Conservation (phyloP, 2,329 filamentous ascomycete genomes). For the Calonectria crousiana region DNA sequence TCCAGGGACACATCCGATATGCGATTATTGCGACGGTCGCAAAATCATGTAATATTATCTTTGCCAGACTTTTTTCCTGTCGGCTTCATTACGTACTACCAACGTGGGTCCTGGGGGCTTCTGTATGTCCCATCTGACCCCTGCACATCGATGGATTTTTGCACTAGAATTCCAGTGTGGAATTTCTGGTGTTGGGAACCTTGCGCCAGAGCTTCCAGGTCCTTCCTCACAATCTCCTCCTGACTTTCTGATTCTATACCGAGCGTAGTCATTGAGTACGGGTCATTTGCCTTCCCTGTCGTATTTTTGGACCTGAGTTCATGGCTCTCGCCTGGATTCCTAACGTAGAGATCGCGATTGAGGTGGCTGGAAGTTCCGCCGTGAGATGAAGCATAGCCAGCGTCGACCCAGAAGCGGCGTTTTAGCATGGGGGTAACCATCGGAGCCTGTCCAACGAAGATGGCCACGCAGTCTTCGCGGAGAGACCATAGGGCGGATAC, state of each 20-base stretch:
- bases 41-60: neutral
- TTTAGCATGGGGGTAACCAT: neutral
- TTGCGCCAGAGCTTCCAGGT: neutral
- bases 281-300: neutral
- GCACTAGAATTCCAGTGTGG: slow-evolving; percentile 2
- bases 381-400: neutral
- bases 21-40: neutral
- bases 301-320: neutral
- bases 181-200: neutral
- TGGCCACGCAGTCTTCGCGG: neutral
- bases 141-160: neutral
- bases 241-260: neutral
- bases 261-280: neutral
- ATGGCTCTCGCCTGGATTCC: neutral
- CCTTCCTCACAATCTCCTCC: neutral
- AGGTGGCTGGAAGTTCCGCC: neutral
- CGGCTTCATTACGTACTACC: neutral
- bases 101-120: neutral
- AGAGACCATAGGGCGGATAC: neutral
- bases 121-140: neutral
- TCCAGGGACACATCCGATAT: neutral
- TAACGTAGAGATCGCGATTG: neutral
- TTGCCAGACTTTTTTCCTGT: neutral
- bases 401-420: neutral
- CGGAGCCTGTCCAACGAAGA: neutral